Evolutionary conservation across 495 filamentous ascomycete species (phyloP), one percentile per base, ranked within the genome.

Genomic region (Xylaria longipes): DNA sequence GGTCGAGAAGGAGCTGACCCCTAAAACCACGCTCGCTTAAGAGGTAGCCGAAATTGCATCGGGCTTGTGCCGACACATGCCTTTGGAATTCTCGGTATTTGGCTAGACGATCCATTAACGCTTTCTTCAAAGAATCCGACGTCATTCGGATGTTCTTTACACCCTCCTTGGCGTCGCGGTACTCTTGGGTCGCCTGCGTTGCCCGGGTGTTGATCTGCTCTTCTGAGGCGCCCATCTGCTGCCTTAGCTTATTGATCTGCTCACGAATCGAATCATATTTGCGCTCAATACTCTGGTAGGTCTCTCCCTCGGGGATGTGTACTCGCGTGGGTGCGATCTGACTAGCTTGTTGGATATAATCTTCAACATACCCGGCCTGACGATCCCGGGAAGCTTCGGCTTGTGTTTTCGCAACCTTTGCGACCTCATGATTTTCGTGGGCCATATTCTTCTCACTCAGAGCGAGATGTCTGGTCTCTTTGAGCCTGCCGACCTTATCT

Each of bases 1-100:
- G 96, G 71, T 97, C 91, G 27, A 96, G 86, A 48, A 90, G 81
- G 33, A 98, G 87, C 70, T 88, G 88, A 57, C 96, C 96, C 25
- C 94, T 89, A 81, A 97, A 99, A 20, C 91, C 89, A 75, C 96
- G 88, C 78, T 98, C 94, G 75, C 90, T 92, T 57, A 99, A 87
- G 17, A 98, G 86, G 76, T 94, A 96, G 50, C 87, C 91, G 77
- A 99, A 99, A 72, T 93, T 93, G 22, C 90, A 89, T 61, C 94
- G 90, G 33, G 95, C 94, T 63, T 93, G 89, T 15, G 89, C 89
- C 14, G 94, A 93, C 71, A 99, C 98, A 72, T 90, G 89, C 15
- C 87, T 83, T 73, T 94, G 91, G 80, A 99, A 98, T 64, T 88
- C 85, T 67, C 87, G 82, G 92, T 93, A 98, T 71, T 93, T 90